These are phyloP conservation scores for Entomortierella parvispora DNA, from an alignment of 192 early-diverging fungal genomes.

Conservation along the genomic window DNA sequence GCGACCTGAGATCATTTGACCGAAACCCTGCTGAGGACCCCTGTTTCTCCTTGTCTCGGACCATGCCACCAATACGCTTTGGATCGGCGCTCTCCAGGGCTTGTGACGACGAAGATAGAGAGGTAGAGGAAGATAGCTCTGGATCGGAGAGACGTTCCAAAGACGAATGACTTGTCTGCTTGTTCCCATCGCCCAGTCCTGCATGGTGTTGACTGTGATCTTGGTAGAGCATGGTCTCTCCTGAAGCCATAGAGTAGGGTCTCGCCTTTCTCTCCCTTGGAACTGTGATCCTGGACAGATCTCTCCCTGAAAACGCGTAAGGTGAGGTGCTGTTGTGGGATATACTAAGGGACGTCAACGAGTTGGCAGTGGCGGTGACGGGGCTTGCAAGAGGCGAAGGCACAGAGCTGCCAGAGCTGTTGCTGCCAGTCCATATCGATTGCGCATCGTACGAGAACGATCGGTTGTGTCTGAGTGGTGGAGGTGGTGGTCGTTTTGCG, in stretches of 20 bases:
- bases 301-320: constrained; percentile 4
- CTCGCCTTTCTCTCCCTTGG: constrained; percentile 26
- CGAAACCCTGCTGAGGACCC: not conserved
- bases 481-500: constrained; percentile 5
- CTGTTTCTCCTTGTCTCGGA: too few relatives aligned
- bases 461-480: constrained; percentile 18
- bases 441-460: not conserved
- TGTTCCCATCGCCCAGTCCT: not conserved
- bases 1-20: constrained; percentile 6
- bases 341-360: constrained; percentile 35
- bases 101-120: too few relatives aligned
- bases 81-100: too few relatives aligned
- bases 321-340: constrained; percentile 10
- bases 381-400: constrained; percentile 40
- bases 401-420: not conserved
- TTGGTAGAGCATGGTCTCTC: constrained; percentile 17
- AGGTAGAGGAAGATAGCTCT: not conserved
- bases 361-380: constrained; percentile 38
- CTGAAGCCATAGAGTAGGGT: constrained; percentile 23
- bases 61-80: too few relatives aligned
- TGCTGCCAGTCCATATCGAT: not conserved
- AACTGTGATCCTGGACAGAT: constrained; percentile 26
- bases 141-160: too few relatives aligned
- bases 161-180: not conserved
- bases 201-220: not conserved